Percentiles rank a stretch among this genome's conserved stretches.
Evolutionary conservation across 2,329 filamentous ascomycete genomes (phyloP).

Genomic region (Scedosporium aurantiacum): DNA sequence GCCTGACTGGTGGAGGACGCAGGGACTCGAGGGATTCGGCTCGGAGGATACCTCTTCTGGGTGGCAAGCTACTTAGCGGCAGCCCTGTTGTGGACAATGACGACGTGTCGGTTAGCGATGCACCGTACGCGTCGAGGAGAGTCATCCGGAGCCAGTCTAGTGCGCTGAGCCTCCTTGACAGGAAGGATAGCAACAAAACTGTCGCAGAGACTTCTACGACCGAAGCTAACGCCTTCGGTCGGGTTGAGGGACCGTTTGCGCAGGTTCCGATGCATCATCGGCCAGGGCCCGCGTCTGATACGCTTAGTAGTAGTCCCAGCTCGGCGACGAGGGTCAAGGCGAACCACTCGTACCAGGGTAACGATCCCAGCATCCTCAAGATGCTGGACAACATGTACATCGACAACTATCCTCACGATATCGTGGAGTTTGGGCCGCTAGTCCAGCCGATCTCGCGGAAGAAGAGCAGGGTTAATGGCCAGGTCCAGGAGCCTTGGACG

Average conservation of each 20-base stretch:
- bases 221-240: slow-evolving; percentile 47
- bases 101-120: slow-evolving; percentile 25
- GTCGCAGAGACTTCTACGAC: slow-evolving; percentile 48
- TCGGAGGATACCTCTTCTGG: not conserved
- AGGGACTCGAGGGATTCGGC: not conserved
- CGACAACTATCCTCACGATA: slow-evolving; percentile 55
- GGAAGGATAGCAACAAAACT: slow-evolving; percentile 48
- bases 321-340: slow-evolving; percentile 9
- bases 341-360: slow-evolving; percentile 77
- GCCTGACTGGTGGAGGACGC: slow-evolving; percentile 2
- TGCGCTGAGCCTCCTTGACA: slow-evolving; percentile 46
- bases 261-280: slow-evolving; percentile 15
- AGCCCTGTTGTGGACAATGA: slow-evolving; percentile 19
- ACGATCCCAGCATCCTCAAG: slow-evolving; percentile 55
- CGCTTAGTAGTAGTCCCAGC: slow-evolving; percentile 14
- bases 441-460: slow-evolving; percentile 57
- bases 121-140: slow-evolving; percentile 30
- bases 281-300: not conserved
- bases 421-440: slow-evolving; percentile 65
- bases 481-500: slow-evolving; percentile 50
- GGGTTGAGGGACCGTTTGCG: slow-evolving; percentile 46
- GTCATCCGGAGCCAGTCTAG: slow-evolving; percentile 46
- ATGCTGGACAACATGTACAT: slow-evolving; percentile 79
- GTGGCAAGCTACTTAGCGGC: not conserved
- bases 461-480: slow-evolving; percentile 36